Evolutionary conservation across 192 early-diverging fungal genomes (phyloP).

Genomic region (Coemansia guatemalensis): DNA sequence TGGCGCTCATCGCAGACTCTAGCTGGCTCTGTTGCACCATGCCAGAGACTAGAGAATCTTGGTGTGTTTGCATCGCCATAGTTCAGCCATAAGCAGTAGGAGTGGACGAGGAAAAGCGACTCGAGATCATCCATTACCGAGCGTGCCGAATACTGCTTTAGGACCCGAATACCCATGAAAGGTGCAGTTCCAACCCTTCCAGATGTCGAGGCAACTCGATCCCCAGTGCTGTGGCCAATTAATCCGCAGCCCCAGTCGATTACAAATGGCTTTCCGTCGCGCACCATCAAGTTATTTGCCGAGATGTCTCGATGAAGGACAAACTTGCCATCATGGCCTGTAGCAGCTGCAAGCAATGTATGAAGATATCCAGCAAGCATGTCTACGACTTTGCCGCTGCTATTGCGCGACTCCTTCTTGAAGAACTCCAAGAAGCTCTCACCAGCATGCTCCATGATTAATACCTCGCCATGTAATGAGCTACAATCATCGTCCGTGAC

Average conservation of each 20-base stretch:
- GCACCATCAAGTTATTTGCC: neutral
- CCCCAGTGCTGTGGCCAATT: neutral
- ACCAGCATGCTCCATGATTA: slow-evolving; percentile 2
- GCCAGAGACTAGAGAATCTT: neutral
- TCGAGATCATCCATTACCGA: slow-evolving; percentile 5
- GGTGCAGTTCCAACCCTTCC: slow-evolving; percentile 5
- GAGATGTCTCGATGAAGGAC: slow-evolving; percentile 5
- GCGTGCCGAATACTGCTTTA: neutral
- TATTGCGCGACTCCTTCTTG: neutral
- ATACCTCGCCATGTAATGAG: neutral
- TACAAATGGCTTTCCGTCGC: slow-evolving; percentile 2
- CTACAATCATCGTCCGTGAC: neutral
- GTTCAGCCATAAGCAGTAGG: slow-evolving; percentile 4
- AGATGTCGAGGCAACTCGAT: neutral
- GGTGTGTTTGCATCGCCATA: slow-evolving; percentile 1
- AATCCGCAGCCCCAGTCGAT: slow-evolving; percentile 11
- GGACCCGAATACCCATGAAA: slow-evolving; percentile 7
- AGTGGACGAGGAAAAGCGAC: slow-evolving; percentile 4
- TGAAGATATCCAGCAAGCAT: slow-evolving; percentile 9
- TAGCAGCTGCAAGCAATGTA: neutral
- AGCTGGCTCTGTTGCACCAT: neutral
- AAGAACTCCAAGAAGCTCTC: neutral
- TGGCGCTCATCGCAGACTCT: neutral
- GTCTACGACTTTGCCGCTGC: neutral
- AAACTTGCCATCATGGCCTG: neutral